Evolutionary conservation across 2,329 filamentous ascomycete species (phyloP).

Genomic region (Fusarium brachygibbosum): DNA sequence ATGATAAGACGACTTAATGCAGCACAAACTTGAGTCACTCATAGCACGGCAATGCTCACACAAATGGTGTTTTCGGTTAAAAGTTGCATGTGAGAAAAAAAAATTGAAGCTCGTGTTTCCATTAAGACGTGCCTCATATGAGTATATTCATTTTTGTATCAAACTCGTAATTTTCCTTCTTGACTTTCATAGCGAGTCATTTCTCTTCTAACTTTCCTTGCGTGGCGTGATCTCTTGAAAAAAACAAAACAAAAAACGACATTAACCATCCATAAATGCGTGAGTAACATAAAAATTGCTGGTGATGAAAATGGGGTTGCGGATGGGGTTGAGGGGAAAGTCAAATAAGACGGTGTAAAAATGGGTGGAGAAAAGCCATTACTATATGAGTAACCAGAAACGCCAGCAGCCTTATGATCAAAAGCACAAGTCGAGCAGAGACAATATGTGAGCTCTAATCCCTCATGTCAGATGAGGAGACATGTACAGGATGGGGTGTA

Average conservation of each 20-base stretch:
- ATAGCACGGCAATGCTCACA: not conserved
- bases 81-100: constrained; percentile 15
- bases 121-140: constrained; percentile 33
- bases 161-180: constrained; percentile 43
- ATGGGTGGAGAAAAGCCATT: constrained; percentile 31
- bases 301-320: constrained; percentile 15
- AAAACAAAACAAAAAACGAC: constrained; percentile 21
- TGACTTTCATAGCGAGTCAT: constrained; percentile 41
- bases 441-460: constrained; percentile 37
- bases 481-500: constrained; percentile 45
- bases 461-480: constrained; percentile 39
- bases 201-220: constrained; percentile 38
- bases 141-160: constrained; percentile 42
- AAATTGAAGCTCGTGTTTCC: constrained; percentile 30
- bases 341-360: constrained; percentile 11
- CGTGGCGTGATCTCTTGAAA: constrained; percentile 44
- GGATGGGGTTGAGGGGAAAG: constrained; percentile 2
- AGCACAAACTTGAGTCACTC: constrained; percentile 9
- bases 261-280: constrained; percentile 32
- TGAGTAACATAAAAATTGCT: constrained; percentile 33
- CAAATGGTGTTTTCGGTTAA: not conserved
- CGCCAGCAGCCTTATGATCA: constrained; percentile 45
- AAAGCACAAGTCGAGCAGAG: constrained; percentile 40
- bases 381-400: constrained; percentile 46
- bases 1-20: constrained; percentile 4